Evolutionary conservation across 2,329 filamentous ascomycete genomes (phyloP).

Genomic region (Chaetomiaceae sp.): DNA sequence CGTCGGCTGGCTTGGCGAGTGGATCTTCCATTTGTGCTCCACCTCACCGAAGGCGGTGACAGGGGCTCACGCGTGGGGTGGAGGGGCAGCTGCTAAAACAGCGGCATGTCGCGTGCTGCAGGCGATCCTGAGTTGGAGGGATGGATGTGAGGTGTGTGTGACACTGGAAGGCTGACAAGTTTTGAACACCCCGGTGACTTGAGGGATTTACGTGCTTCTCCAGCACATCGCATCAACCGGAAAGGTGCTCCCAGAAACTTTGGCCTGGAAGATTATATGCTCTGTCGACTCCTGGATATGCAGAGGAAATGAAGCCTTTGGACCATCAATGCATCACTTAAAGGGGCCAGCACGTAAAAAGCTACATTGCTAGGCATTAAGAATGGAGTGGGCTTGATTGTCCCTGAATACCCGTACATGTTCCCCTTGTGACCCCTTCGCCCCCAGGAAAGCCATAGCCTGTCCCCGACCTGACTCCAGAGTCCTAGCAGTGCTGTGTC

Average conservation of each 20-base stretch:
- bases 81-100: neutral
- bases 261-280: no score
- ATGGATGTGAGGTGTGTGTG: neutral
- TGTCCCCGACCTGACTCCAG: neutral
- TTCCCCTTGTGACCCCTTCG: neutral
- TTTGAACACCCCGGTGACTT: neutral
- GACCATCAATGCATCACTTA: neutral
- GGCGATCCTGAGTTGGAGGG: neutral
- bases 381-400: neutral
- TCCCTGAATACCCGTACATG: neutral
- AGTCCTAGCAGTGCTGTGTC: neutral
- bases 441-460: neutral
- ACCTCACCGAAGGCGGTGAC: neutral
- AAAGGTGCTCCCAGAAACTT: no score
- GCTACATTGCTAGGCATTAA: neutral
- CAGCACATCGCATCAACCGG: no score
- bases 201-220: neutral
- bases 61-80: neutral
- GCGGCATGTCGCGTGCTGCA: constrained; percentile 3
- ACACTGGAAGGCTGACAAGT: neutral
- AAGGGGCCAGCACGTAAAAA: neutral
- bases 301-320: no score
- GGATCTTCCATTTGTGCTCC: neutral
- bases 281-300: no score
- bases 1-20: neutral